Base-by-base conservation (phyloP, 768 basidiomycete species). In the Kwoniella mangroviensis region DNA sequence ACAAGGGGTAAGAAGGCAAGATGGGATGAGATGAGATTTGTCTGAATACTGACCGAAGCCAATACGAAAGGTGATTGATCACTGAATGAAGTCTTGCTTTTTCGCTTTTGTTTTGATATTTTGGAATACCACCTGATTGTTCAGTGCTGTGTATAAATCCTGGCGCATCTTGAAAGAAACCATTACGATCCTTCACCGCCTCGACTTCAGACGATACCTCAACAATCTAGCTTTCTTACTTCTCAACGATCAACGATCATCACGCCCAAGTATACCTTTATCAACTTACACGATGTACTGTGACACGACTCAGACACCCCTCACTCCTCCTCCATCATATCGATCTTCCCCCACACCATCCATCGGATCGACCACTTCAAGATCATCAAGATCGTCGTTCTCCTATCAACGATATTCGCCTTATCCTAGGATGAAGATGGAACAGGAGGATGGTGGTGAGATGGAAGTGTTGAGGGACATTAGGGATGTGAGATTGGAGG, bases 341-440 rank as follows among this genome's bases (percentile, higher is more conserved):
- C 11, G 58, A 59, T 58, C 56, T 34, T 34, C 52, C 28, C 28
- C 41, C n/a, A 17, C 52, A 3, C 24, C 24, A 7, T 51, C 24
- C 3, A 2, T 28, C 11, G 24, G 26, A 58, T 42, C 61, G 13
- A 21, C 28, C 42, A 19, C 63, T 13, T 41, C 62, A 7, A 51
- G n/a, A 3, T 1, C 53, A 42, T 13, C 63, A 12, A 54, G 21
- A 3, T n/a, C 28, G 4, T 55, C 22, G n/a, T 24, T 62, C 19
- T 56, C 40, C 54, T 4, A 43, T 41, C 19, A 41, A 43, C 17
- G 63, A n/a, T 65, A 65, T 21, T 40, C 63, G 22, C 63, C 63
- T 42, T 65, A 65, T 26, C 63, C 63, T 24, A 12, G 63, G 12
- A 28, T 40, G 7, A 55, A 43, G 40, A 40, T 55, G 7, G 54